Evolutionary conservation across 1,139 yeast genomes (phyloP), one percentile per base, ranked within the genome.

Genomic region (Suhomyces guaymorum): DNA sequence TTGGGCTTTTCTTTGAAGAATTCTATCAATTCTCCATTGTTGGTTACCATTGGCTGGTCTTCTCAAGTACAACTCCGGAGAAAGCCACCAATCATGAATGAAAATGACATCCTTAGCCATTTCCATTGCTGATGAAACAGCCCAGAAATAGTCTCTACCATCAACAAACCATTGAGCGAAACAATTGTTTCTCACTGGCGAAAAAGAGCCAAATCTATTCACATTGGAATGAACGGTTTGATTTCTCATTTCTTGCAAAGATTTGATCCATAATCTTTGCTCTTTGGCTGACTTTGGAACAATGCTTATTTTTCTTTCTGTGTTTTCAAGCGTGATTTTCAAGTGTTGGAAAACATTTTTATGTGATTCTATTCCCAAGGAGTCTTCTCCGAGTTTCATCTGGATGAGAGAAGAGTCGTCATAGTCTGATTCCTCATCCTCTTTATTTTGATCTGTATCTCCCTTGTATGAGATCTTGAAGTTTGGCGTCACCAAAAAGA

Each of bases 31-130:
- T 55, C 99, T 76, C 82, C 90, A 92, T 47, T 87, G 86, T 57
- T 94, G 97, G 51, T 92, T 90, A 10, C 96, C 96, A 57, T 87
- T 84, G 0, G 96, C 92, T 0, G 98, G 98, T 35, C 99, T 72
- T 44, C 98, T 76, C 63, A 94, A 66, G 51, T 94, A 92, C 8
- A 92, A 58, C 57, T 94, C 98, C 0, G 99, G 99, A 8, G 94
- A 78, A 20, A 94, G 67, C 98, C 98, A 94, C 99, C 99, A 94
- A 56, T 92, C 99, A 56, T 92, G 97, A 35, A 94, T 88, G 56
- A 82, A 94, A 27, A 94, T 84, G 1, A 86, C 94, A 64, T 92
- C 98, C 49, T 82, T 82, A 1, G 99, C 98, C 87, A 87, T 82
- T 48, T 84, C 90, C 41, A 92, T 68, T 0, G 97, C 98, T 5